These are phyloP conservation scores for Boletus tylopilopsis DNA, from an alignment of 768 basidiomycete genomes.

Conservation along the genomic window DNA sequence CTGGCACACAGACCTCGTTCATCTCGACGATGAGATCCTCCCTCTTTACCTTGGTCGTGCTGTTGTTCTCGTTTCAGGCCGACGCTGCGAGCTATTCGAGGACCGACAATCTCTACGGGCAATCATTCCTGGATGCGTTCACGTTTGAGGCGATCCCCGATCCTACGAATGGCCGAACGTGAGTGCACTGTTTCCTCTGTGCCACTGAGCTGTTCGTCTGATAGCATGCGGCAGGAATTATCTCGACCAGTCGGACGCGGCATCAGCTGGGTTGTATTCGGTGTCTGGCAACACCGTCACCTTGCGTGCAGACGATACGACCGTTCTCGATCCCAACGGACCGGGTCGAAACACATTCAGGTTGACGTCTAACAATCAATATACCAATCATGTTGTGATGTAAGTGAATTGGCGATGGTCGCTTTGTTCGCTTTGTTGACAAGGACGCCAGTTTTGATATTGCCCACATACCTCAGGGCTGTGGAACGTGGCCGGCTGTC, in stretches of 20 bases:
- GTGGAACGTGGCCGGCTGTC: constrained; percentile 37
- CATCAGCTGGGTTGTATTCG: constrained; percentile 53
- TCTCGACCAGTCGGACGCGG: constrained; percentile 45
- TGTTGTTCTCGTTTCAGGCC: constrained; percentile 1
- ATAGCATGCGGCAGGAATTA: constrained; percentile 35
- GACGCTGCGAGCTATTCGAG: constrained; percentile 44
- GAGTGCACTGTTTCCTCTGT: neutral
- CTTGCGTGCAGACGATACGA: constrained; percentile 32
- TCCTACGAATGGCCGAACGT: constrained; percentile 35
- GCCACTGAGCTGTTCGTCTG: neutral
- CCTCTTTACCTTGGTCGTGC: constrained; percentile 2
- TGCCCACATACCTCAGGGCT: constrained; percentile 36
- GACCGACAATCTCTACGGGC: constrained; percentile 45
- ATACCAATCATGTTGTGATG: constrained; percentile 33
- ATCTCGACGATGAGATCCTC: constrained; percentile 2
- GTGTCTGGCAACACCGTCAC: constrained; percentile 40
- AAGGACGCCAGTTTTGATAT: constrained; percentile 29
- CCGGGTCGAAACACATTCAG: constrained; percentile 38
- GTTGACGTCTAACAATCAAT: constrained; percentile 28
- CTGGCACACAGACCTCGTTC: neutral
- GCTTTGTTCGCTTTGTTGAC: neutral
- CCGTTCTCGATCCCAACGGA: constrained; percentile 26
- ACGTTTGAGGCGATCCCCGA: constrained; percentile 29
- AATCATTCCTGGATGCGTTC: constrained; percentile 40
- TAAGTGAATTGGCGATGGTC: constrained; percentile 1